Percentiles rank a stretch among this genome's conserved stretches.
Conservation (phyloP, 257 asterid genomes). For the Solanum appendiculatum region DNA sequence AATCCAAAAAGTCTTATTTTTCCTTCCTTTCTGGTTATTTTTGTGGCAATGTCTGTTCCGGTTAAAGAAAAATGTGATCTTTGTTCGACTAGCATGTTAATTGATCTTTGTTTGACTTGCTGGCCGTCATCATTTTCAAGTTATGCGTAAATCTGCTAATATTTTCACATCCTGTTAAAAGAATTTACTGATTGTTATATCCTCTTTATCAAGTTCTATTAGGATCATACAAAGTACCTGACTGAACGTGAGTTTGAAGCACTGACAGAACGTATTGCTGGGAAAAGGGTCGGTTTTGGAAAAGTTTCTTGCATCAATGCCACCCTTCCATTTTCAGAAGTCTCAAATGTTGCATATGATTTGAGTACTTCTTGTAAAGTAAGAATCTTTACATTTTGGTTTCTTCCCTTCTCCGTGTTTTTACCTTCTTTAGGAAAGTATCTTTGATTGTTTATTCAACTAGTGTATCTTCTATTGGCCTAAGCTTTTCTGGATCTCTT, state of each 20-base stretch:
- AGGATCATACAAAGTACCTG: constrained; percentile 88
- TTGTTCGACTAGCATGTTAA: background rate
- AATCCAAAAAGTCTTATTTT: background rate
- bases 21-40: background rate
- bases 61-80: background rate
- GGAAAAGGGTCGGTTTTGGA: constrained; percentile 53
- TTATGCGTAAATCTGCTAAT: background rate
- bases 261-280: constrained; percentile 70
- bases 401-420: background rate
- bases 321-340: constrained; percentile 51
- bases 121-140: background rate
- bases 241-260: constrained; percentile 82
- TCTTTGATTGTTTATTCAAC: background rate
- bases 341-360: constrained; percentile 36
- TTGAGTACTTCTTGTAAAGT: constrained; percentile 68
- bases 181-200: constrained; percentile 40
- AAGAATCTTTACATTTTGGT: constrained; percentile 2
- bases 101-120: background rate
- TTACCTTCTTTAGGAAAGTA: background rate
- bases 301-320: constrained; percentile 91
- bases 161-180: background rate
- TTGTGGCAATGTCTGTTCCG: background rate
- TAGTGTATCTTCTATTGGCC: background rate
- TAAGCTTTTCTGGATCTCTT: background rate
- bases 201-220: constrained; percentile 68